Percentiles rank a stretch among this genome's conserved stretches.
These are phyloP conservation scores for Fraxinus excelsior DNA, from an alignment of 257 asterid genomes.

Conservation along the genomic window DNA sequence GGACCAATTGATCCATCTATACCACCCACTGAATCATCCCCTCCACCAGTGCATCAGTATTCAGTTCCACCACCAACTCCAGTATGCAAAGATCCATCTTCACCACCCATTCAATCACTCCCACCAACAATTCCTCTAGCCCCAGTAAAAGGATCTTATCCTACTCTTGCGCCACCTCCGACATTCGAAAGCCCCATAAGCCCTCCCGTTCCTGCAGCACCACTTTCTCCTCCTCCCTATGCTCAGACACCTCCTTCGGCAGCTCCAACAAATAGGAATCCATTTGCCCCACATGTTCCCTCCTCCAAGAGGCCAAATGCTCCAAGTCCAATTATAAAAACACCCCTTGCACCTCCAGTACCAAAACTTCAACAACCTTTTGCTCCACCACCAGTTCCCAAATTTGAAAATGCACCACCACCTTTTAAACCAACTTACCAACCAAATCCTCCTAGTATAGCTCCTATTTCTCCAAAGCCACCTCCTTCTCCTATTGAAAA, in stretches of 20 bases:
- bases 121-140: slow-evolving; percentile 21
- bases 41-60: slow-evolving; percentile 19
- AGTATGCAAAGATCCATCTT: slow-evolving; percentile 6
- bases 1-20: slow-evolving; percentile 7
- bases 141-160: slow-evolving; percentile 11
- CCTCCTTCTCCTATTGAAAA: slow-evolving; percentile 11
- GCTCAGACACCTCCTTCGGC: not conserved
- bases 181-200: slow-evolving; percentile 5
- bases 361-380: not conserved
- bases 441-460: not conserved
- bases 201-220: slow-evolving; percentile 13
- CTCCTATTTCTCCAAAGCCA: slow-evolving; percentile 8
- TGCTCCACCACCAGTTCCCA: slow-evolving; percentile 12
- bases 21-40: slow-evolving; percentile 17
- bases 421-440: slow-evolving; percentile 2
- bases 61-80: slow-evolving; percentile 25
- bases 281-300: slow-evolving; percentile 11
- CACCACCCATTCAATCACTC: slow-evolving; percentile 14
- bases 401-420: slow-evolving; percentile 22
- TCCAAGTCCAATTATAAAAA: slow-evolving; percentile 5
- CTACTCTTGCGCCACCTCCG: not conserved
- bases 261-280: not conserved
- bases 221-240: slow-evolving; percentile 12
- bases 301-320: slow-evolving; percentile 13
- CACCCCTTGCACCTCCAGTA: slow-evolving; percentile 33